Base-by-base conservation (phyloP, 2,329 filamentous ascomycete species). In the Hawksworthiomyces lignivorus region DNA sequence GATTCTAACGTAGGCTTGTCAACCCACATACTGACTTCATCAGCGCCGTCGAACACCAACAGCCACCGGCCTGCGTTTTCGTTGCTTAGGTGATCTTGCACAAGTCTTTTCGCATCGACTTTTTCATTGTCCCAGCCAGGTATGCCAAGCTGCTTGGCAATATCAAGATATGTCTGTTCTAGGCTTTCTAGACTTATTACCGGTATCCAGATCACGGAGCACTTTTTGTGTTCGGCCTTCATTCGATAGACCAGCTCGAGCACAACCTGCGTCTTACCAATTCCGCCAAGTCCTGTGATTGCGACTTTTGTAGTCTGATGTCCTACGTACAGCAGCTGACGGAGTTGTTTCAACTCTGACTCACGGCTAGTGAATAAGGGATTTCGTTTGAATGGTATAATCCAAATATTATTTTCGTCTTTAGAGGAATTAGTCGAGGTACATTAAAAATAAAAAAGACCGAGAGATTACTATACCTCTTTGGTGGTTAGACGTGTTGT, bases 41-140 rank as follows among this genome's bases (percentile, higher is more conserved):
- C 64, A 11, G 62, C 63, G 37, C 68, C 70, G 41, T 72, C 65
- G n/a, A 70, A 38, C 30, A 72, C 52, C 30, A 70, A 41, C 2
- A 71, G 52, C 67, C 64, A 70, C 1, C 45, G 44, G 2, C 56
- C 53, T 2, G 34, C 44, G n/a, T 27, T 43, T n/a, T 33, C 35
- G 19, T 46, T 39, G 27, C 54, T 59, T 2, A 70, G 46, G 10
- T 48, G 50, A 5, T 29, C 32, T 28, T 62, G 62, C 4, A 70
- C 59, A 2, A 65, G 53, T 10, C 26, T 19, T 30, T 58, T 64
- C 2, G 64, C 39, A 41, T 69, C 59, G 1, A 51, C 54, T 5
- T 60, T 54, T 2, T 56, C 47, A n/a, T 65, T 47, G 5, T 63
- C 50, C 5, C 58, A 53, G 5, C 55, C 56, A 2, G 50, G 27